These are phyloP conservation scores for Lachnellula occidentalis DNA, from an alignment of 2,329 filamentous ascomycete genomes.

Conservation along the genomic window DNA sequence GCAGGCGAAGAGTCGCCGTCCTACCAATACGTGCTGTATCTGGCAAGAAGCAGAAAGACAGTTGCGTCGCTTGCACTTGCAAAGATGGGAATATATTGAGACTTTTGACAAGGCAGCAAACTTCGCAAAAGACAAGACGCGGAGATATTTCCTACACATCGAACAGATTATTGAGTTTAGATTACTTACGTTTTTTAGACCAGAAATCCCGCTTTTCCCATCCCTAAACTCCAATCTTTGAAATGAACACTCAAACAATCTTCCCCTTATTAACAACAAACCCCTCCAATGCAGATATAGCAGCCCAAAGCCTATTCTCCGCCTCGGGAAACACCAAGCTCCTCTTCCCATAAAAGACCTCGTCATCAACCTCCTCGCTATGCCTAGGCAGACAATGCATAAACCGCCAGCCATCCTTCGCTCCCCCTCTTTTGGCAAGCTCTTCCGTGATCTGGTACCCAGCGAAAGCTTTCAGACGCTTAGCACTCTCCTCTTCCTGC, in stretches of 20 bases:
- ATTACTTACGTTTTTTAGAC: background rate
- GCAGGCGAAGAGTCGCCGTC: too few relatives aligned
- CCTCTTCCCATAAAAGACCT: slow-evolving; percentile 83
- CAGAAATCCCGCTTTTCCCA: background rate
- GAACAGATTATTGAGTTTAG: too few relatives aligned
- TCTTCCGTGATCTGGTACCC: slow-evolving; percentile 91
- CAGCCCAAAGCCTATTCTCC: slow-evolving; percentile 90
- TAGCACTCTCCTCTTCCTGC: slow-evolving; percentile 78
- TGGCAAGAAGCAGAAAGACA: too few relatives aligned
- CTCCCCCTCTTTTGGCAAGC: slow-evolving; percentile 75
- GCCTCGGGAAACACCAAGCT: slow-evolving; percentile 91
- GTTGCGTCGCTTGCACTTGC: too few relatives aligned
- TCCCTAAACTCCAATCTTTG: background rate
- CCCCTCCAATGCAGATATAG: slow-evolving; percentile 71
- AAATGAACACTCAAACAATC: slow-evolving; percentile 38
- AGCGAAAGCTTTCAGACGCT: slow-evolving; percentile 72
- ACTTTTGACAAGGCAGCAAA: too few relatives aligned
- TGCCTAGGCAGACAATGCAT: slow-evolving; percentile 97
- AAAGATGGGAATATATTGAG: background rate
- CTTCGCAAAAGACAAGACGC: too few relatives aligned
- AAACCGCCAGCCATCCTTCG: slow-evolving; percentile 88
- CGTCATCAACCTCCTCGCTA: slow-evolving; percentile 85
- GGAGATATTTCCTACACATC: too few relatives aligned
- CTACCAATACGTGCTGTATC: too few relatives aligned
- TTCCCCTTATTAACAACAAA: slow-evolving; percentile 95